Percentiles rank a stretch among this genome's conserved stretches.
These are phyloP conservation scores for Solanum hybrid DNA, from an alignment of 305 asterid genomes.

Conservation along the genomic window DNA sequence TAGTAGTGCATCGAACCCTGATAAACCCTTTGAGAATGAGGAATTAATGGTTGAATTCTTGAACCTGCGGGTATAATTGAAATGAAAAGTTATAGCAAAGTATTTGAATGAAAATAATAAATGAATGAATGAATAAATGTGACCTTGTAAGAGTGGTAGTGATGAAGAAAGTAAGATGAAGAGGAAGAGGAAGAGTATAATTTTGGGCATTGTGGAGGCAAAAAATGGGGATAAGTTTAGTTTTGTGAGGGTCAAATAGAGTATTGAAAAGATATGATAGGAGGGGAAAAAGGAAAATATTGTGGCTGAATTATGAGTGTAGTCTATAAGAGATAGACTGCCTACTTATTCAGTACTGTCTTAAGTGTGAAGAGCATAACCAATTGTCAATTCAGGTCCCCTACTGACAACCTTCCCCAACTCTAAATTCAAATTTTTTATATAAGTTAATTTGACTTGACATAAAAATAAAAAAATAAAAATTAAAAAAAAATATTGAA, in stretches of 20 bases:
- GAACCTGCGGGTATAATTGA: conserved; percentile 7
- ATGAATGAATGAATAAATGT: background rate
- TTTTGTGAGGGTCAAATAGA: background rate
- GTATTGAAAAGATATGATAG: conserved; percentile 11
- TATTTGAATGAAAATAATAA: background rate
- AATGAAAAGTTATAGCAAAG: background rate
- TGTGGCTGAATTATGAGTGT: conserved; percentile 21
- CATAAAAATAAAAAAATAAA: too few species aligned
- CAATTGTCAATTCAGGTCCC: conserved; percentile 17
- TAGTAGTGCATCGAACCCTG: background rate
- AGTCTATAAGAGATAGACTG: conserved; percentile 22
- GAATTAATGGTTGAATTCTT: conserved; percentile 5
- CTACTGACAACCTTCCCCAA: conserved; percentile 17
- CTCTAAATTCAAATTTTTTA: background rate
- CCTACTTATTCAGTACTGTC: conserved; percentile 1
- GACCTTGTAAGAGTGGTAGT: conserved; percentile 14
- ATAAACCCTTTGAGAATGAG: background rate
- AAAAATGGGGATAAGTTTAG: background rate
- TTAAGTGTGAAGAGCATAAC: background rate
- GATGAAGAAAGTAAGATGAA: conserved; percentile 8
- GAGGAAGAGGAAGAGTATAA: conserved; percentile 7
- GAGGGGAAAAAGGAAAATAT: conserved; percentile 1
- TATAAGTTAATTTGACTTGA: background rate
- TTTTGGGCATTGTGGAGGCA: conserved; percentile 12
- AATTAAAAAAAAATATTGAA: too few species aligned